Evolutionary conservation across 495 filamentous ascomycete species (phyloP).

Genomic region (Talaromyces ruber): DNA sequence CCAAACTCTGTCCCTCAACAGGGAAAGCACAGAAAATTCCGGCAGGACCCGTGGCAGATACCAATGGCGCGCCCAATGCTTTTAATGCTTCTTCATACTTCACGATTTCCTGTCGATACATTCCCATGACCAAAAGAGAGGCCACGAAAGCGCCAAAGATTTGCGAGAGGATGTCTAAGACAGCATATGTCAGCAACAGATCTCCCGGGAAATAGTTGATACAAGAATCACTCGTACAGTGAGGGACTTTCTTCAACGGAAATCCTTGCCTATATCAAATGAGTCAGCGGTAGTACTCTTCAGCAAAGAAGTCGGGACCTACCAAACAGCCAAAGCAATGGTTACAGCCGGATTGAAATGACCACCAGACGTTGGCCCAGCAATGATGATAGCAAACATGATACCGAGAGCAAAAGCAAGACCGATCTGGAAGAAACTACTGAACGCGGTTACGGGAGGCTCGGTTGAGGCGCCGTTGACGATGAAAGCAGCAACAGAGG

Average conservation of each 20-base stretch:
- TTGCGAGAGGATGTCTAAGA: constrained; percentile 37
- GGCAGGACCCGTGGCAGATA: constrained; percentile 38
- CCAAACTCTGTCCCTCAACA: constrained; percentile 31
- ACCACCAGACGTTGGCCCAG: constrained; percentile 41
- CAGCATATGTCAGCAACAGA: not conserved
- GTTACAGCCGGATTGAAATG: constrained; percentile 47
- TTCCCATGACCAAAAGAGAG: constrained; percentile 37
- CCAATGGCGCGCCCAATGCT: constrained; percentile 20
- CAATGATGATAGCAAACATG: constrained; percentile 45
- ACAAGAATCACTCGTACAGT: constrained; percentile 13
- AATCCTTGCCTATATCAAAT: constrained; percentile 31
- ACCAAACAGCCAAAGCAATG: constrained; percentile 38
- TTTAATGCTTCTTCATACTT: constrained; percentile 21
- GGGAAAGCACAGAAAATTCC: constrained; percentile 37
- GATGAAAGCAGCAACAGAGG: constrained; percentile 34
- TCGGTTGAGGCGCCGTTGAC: constrained; percentile 20
- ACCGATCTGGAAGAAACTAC: constrained; percentile 40
- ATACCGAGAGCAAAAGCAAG: constrained; percentile 44
- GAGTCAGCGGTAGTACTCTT: not conserved
- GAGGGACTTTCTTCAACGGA: constrained; percentile 40
- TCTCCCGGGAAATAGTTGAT: constrained; percentile 26
- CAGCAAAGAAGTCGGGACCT: not conserved
- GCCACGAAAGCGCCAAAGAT: constrained; percentile 45
- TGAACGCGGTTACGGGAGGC: constrained; percentile 22
- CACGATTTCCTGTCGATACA: constrained; percentile 37